Evolutionary conservation across 2,329 filamentous ascomycete genomes (phyloP), one percentile per base, ranked within the genome.

Genomic region (Fragosphaeria purpurea): DNA sequence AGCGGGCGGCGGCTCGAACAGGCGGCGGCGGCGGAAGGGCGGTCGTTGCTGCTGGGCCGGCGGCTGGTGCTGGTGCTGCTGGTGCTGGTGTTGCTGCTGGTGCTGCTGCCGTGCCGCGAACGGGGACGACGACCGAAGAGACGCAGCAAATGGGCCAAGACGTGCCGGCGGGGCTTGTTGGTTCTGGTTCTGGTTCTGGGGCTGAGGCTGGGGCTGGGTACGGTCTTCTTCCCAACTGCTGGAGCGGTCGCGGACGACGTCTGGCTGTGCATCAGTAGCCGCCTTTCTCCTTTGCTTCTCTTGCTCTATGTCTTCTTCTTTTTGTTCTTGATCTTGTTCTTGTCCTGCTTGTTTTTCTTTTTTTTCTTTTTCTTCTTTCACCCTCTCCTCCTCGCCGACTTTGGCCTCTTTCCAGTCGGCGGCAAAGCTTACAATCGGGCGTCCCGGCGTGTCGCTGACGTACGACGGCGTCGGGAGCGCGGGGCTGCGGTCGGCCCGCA

Each of bases 361-460:
- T 22, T 2, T 3, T 22, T 22, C 22, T 22, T 22, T 22, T 22
- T 22, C 3, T 22, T 22, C 22, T 22, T 22, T 22, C 22, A 22
- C 22, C 22, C 22, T 22, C 22, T 22, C 22, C 22, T 22, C 22
- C 22, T 86, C 82, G 53, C 49, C 51, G 39, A 44, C 47, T 22
- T 22, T 22, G 64, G 78, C 79, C 63, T 82, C 78, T 74, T 82
- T 85, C 83, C 88, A 95, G 64, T 85, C 79, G 62, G 79, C 79
- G 69, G 95, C 80, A 76, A 97, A 97, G 77, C 91, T 97, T 75
- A 97, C 91, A 74, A 97, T 97, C 56, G 91, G 91, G 64, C 91
- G 82, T 60, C 88, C 88, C 60, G 86, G 85, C 63, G 79, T 86
- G 70, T 96, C 86, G 71, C 89, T 96, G 67, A 97, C 90, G 62